Conservation (phyloP, 1,284 basidiomycete species). For the Pascua guehoae region DNA sequence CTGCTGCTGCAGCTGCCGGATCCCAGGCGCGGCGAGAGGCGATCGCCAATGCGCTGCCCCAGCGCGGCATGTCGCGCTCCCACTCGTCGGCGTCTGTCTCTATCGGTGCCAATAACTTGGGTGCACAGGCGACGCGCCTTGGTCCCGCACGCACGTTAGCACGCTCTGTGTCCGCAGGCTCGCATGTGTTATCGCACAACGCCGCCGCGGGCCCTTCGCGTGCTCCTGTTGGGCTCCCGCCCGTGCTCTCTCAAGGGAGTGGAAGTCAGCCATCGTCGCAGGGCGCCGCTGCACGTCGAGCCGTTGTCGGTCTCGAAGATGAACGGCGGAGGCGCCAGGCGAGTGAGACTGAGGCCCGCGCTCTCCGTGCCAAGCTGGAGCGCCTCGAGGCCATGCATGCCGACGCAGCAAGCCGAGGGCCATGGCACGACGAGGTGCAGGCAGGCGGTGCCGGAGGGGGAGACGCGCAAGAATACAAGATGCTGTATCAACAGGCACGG, state of each 20-base stretch:
- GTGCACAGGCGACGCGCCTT: too few relatives aligned
- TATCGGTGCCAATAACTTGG: too few relatives aligned
- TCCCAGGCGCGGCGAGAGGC: constrained; percentile 17
- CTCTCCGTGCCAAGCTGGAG: constrained; percentile 7
- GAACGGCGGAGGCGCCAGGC: constrained; percentile 26
- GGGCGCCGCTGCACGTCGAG: constrained; percentile 28
- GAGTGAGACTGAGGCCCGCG: constrained; percentile 8
- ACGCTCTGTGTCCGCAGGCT: constrained; percentile 34
- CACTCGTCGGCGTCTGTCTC: too few relatives aligned
- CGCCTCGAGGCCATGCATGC: not conserved
- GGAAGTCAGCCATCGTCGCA: constrained; percentile 25
- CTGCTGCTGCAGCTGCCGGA: not conserved
- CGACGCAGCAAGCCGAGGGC: not conserved
- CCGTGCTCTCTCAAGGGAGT: constrained; percentile 31
- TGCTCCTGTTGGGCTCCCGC: constrained; percentile 14
- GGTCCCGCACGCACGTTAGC: constrained; percentile 15
- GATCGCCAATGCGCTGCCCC: constrained; percentile 4
- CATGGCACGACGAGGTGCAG: constrained; percentile 5
- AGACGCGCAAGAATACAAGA: constrained; percentile 16
- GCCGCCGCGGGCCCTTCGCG: constrained; percentile 10
- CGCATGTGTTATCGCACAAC: constrained; percentile 21
- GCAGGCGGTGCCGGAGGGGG: not conserved
- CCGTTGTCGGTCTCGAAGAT: constrained; percentile 33
- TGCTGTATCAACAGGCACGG: constrained; percentile 32
- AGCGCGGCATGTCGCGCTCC: not conserved